Evolutionary conservation across 1,139 yeast species (phyloP), one percentile per base, ranked within the genome.

Genomic region (Magnusiomyces suaveolens): DNA sequence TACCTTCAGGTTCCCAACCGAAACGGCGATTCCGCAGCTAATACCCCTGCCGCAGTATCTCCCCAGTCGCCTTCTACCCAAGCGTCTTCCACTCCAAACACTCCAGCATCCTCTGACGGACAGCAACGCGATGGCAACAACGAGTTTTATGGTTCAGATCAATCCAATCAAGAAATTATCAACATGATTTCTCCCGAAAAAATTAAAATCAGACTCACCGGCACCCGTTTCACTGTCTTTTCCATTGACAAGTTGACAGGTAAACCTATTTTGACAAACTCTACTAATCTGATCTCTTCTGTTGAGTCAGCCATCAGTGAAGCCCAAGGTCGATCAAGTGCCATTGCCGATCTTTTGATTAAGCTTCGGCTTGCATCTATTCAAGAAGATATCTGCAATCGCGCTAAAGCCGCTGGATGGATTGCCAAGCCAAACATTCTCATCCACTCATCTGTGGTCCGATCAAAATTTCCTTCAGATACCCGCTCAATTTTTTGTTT

Each of bases 351-450:
- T 23, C 56, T 66, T 3, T 52, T 70, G 16, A 57, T 63, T 50
- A 63, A 62, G 52, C 61, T 69, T 43, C 58, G 71, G 16, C 64
- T 64, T 44, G 55, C 65, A 26, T 64, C 70, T 1, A 56, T 68
- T 3, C 69, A 68, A 46, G 68, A 68, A 24, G 70, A 69, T 41
- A 63, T 69, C 24, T 61, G 62, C 14, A 60, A 60, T 18, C 60
- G 64, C 25, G 71, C 72, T 2, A 60, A 59, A 39, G 68, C 69
- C 2, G 60, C 68, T 1, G 72, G 72, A 6, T 71, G 74, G 74
- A 64, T 63, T 3, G 61, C 64, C 14, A 62, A 63, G 48, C 57
- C 56, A 29, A 60, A 57, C 43, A 60, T 65, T 26, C 60, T 51
- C 2, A 54, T 66, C 33, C 56, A 66, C 1, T 51, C 57, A 4